phyloP scores from a whole-genome alignment of 164 flowering plant genomes.

The Liriodendron chinense region DNA sequence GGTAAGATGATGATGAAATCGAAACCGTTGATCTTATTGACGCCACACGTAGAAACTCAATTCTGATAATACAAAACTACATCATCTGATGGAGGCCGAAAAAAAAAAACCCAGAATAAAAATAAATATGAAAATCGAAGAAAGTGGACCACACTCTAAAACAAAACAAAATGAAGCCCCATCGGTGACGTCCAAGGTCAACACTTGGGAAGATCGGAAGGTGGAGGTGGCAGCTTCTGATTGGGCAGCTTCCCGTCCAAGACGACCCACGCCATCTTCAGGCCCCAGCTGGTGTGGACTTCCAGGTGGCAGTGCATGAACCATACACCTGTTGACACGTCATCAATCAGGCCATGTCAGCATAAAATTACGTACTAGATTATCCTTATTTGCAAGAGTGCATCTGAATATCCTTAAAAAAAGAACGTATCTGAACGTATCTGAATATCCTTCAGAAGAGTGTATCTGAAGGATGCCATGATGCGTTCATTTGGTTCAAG shows the following conservation, averaged over 20 bases:
- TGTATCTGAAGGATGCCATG: conserved; percentile 26
- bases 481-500: conserved; percentile 53
- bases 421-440: background rate
- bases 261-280: conserved; percentile 59
- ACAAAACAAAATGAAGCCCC: too few species aligned
- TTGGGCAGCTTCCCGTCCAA: conserved; percentile 39
- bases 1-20: too few species aligned
- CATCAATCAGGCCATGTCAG: background rate
- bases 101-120: too few species aligned
- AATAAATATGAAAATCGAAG: too few species aligned
- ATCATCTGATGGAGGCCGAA: too few species aligned
- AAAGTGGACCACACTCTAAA: background rate
- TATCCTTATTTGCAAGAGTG: background rate
- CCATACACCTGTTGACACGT: conserved; percentile 43
- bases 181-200: conserved; percentile 15
- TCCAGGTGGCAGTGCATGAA: conserved; percentile 66
- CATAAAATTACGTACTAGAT: background rate
- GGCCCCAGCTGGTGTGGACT: conserved; percentile 57
- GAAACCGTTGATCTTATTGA: too few species aligned
- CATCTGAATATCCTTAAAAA: too few species aligned
- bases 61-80: too few species aligned
- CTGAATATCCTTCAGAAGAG: too few species aligned
- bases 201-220: conserved; percentile 56
- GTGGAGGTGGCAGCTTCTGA: conserved; percentile 56
- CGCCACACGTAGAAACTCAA: too few species aligned